Evolutionary conservation across 805 yeast species (phyloP), one percentile per base, ranked within the genome.

Genomic region (Huiozyma naganishii): DNA sequence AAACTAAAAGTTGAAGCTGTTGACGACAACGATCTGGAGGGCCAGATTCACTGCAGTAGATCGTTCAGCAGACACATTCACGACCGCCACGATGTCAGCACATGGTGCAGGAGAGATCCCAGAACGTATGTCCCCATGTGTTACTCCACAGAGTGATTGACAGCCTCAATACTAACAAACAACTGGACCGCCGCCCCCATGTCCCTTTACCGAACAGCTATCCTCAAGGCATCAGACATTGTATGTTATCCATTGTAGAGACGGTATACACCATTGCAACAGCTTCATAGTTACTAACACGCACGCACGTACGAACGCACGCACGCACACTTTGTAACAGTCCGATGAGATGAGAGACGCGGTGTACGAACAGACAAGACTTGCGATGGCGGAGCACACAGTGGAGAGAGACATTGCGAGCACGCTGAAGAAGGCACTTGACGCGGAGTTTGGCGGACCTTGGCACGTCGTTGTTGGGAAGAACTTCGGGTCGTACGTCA

Each of bases 391-490:
- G 7, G 49, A 54, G 7, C 50, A 48, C 30, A 45, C 54, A 27
- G 36, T 61, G 38, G 67, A 62, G 41, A 48, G 65, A 27, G 90
- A 83, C 43, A 67, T 82, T 33, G 89, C 92, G 11, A 71, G 79
- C 0, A 67, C 64, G 43, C 62, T 83, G 47, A 84, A 83, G 65
- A 79, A 80, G 52, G 69, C 70, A 41, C 61, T 83, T 61, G 92
- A 83, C 57, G 70, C 72, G 39, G 61, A 69, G 39, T 74, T 70
- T 46, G 90, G 89, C 0, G 73, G 78, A 29, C 76, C 85, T 35
- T 84, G 92, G 94, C 90, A 84, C 58, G 85, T 81, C 2, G 72
- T 84, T 41, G 88, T 82, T 42, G 94, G 92, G 8, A 80, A 76
- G 59, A 79, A 79, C 52, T 84, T 83, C 62, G 90, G 92, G 4